Conservation (phyloP, 768 basidiomycete genomes). For the Calocybe cyanea region DNA sequence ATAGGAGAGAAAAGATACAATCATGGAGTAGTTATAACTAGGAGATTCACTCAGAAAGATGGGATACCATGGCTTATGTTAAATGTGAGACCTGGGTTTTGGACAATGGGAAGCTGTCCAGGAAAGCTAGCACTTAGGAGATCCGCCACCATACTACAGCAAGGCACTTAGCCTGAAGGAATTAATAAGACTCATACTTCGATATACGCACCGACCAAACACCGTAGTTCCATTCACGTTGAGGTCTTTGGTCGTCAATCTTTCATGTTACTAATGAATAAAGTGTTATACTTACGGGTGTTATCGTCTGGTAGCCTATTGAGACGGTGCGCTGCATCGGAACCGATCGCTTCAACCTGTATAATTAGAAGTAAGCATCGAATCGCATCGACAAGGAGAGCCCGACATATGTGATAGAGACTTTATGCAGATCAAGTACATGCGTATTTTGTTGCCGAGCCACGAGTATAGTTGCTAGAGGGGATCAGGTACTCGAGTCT, state of each 20-base stretch:
- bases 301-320: slow-evolving; percentile 35
- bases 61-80: slow-evolving; percentile 36
- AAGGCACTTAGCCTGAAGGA: background rate
- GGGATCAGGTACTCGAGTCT: background rate
- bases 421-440: slow-evolving; percentile 33
- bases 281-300: slow-evolving; percentile 25
- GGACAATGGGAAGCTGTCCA: slow-evolving; percentile 29
- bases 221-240: slow-evolving; percentile 38
- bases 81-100: slow-evolving; percentile 31
- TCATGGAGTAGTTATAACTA: too few relatives aligned
- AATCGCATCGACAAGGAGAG: background rate
- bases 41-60: slow-evolving; percentile 24
- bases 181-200: too few relatives aligned
- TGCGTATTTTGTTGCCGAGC: slow-evolving; percentile 33
- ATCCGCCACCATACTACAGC: slow-evolving; percentile 35
- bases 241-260: slow-evolving; percentile 20
- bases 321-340: slow-evolving; percentile 33
- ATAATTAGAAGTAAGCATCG: background rate
- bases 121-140: slow-evolving; percentile 32
- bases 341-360: slow-evolving; percentile 35
- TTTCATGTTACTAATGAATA: background rate
- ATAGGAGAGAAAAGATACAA: too few relatives aligned
- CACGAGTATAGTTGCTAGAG: slow-evolving; percentile 30
- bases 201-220: slow-evolving; percentile 30
- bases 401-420: slow-evolving; percentile 32